phyloP scores from a whole-genome alignment of 1,139 yeast species.

The Suhomyces ambrosiae region DNA sequence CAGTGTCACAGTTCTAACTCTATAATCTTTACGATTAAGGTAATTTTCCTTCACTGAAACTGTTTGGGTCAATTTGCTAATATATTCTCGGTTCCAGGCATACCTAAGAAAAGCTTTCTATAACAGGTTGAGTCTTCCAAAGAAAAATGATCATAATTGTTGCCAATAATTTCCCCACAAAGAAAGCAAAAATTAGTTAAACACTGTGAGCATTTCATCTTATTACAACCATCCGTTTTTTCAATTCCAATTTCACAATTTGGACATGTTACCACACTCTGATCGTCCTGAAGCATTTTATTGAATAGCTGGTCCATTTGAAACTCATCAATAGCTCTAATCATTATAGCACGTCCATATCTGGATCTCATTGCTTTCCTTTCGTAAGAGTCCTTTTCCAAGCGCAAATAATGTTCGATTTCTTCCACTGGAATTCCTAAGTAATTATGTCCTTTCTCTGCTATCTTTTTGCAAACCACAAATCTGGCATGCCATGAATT shows the following conservation, averaged over 20 bases:
- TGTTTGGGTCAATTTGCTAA: not conserved
- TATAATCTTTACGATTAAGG: no score
- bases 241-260: constrained; percentile 56
- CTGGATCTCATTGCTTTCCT: constrained; percentile 43
- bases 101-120: constrained; percentile 58
- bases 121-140: constrained; percentile 48
- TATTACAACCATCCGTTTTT: constrained; percentile 67
- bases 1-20: no score
- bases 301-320: constrained; percentile 52
- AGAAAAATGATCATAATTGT: constrained; percentile 54
- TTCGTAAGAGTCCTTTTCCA: constrained; percentile 29
- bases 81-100: constrained; percentile 37
- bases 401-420: constrained; percentile 41
- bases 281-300: constrained; percentile 43
- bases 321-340: constrained; percentile 46
- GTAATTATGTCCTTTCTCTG: constrained; percentile 23
- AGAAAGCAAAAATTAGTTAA: constrained; percentile 54
- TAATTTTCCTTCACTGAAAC: no score
- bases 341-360: constrained; percentile 53
- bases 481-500: constrained; percentile 70
- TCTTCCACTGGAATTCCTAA: constrained; percentile 45
- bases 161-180: constrained; percentile 49
- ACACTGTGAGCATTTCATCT: constrained; percentile 62
- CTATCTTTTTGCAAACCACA: constrained; percentile 43
- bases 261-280: constrained; percentile 55